These are phyloP conservation scores for Monosporascus sp. DNA, from an alignment of 2,329 filamentous ascomycete species.

Conservation along the genomic window DNA sequence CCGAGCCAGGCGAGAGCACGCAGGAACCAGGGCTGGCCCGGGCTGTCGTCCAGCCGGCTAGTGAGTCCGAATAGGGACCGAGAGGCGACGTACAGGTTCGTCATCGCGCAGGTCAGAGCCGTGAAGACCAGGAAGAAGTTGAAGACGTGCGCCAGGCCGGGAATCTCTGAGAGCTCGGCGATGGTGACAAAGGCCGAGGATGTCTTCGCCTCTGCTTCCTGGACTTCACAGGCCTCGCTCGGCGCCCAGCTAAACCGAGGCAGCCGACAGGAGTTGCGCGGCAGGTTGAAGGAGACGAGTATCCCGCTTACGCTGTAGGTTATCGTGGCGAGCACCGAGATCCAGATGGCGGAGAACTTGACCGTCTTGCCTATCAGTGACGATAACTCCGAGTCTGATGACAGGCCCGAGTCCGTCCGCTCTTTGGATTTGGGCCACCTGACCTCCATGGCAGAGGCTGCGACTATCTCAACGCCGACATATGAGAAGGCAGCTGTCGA, in stretches of 20 bases:
- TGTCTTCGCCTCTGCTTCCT: not conserved
- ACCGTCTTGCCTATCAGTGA: constrained; percentile 19
- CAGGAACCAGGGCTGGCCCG: constrained; percentile 17
- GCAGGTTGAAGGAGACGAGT: constrained; percentile 21
- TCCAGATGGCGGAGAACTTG: constrained; percentile 19
- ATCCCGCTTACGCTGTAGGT: constrained; percentile 22
- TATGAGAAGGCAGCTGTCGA: constrained; percentile 28
- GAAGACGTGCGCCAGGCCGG: constrained; percentile 20
- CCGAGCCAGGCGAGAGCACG: constrained; percentile 26
- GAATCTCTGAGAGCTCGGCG: constrained; percentile 5
- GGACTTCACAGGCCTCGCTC: not conserved
- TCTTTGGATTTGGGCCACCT: constrained; percentile 15
- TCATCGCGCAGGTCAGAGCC: constrained; percentile 27
- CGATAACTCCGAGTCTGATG: constrained; percentile 3
- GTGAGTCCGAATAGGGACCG: constrained; percentile 28
- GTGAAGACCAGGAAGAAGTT: constrained; percentile 30
- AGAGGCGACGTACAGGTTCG: constrained; percentile 30
- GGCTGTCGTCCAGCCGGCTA: constrained; percentile 21
- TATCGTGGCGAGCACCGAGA: constrained; percentile 20
- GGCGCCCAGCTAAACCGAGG: constrained; percentile 20
- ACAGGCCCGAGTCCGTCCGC: constrained; percentile 5
- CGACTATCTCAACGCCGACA: constrained; percentile 28
- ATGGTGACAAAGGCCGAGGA: constrained; percentile 23
- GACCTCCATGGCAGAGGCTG: constrained; percentile 27
- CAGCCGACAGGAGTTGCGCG: constrained; percentile 13